A percentile compares a stretch with the other conserved stretches of the same genome.
phyloP scores from a whole-genome alignment of 2,329 filamentous ascomycete genomes.

The Arachnomyces sp. region DNA sequence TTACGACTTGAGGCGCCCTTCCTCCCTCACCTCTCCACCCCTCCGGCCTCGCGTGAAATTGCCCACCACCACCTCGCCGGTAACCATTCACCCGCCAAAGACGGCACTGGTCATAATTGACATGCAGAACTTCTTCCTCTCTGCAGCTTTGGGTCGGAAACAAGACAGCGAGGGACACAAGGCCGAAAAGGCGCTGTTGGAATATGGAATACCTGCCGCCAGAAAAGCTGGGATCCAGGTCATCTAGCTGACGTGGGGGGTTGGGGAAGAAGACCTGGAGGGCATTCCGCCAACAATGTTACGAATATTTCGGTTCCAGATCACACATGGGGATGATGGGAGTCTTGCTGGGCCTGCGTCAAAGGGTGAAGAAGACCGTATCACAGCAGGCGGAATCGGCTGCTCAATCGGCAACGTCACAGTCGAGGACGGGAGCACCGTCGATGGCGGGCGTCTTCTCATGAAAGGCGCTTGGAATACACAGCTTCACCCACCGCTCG shows the following conservation, averaged over 20 bases:
- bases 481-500: constrained; percentile 42
- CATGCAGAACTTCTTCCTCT: constrained; percentile 49
- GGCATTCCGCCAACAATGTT: constrained; percentile 44
- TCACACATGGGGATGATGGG: constrained; percentile 33
- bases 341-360: constrained; percentile 13
- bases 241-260: constrained; percentile 53
- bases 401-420: constrained; percentile 39
- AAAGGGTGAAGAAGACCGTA: constrained; percentile 5
- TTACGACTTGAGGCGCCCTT: neutral
- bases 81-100: constrained; percentile 29
- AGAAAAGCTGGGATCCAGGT: constrained; percentile 44
- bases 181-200: constrained; percentile 35
- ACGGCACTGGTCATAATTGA: constrained; percentile 47
- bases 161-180: constrained; percentile 36
- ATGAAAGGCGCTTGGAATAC: constrained; percentile 53
- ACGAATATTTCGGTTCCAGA: constrained; percentile 46
- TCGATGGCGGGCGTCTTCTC: constrained; percentile 33
- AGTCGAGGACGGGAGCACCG: constrained; percentile 14
- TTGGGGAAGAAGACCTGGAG: constrained; percentile 45
- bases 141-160: constrained; percentile 35
- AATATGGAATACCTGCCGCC: constrained; percentile 41
- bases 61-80: no score
- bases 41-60: neutral
- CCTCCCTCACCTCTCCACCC: neutral
- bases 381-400: constrained; percentile 35